Conservation (phyloP, 2,329 filamentous ascomycete genomes). For the Mycosphaerella sp. region DNA sequence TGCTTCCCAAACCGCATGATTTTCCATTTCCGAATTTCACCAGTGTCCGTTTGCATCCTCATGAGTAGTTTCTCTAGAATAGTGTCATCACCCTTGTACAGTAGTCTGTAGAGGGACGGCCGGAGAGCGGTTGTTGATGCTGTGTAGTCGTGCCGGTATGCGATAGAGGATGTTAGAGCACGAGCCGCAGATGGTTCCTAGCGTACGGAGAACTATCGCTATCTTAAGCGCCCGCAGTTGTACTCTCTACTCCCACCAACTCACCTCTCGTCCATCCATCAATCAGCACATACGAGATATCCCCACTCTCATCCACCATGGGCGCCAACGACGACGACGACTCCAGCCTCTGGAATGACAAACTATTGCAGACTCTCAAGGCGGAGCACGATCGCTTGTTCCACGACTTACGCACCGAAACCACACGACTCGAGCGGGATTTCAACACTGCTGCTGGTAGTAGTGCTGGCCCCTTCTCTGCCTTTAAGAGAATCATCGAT, state of each 20-base stretch:
- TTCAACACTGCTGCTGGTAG: neutral
- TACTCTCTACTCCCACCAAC: neutral
- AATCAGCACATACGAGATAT: neutral
- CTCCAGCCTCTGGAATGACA: constrained; percentile 8
- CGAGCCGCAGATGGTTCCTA: neutral
- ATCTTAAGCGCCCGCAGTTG: neutral
- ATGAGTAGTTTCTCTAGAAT: too few relatives aligned
- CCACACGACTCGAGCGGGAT: constrained; percentile 10
- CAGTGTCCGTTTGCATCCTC: too few relatives aligned
- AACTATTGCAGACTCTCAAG: constrained; percentile 10
- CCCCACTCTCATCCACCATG: constrained; percentile 7
- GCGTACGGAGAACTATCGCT: neutral
- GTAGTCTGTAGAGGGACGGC: too few relatives aligned
- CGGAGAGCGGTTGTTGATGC: too few relatives aligned
- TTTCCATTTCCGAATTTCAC: too few relatives aligned
- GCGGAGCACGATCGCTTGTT: constrained; percentile 15
- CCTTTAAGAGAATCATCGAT: constrained; percentile 56
- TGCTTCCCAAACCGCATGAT: too few relatives aligned
- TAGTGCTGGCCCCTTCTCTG: constrained; percentile 48
- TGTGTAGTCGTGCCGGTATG: too few relatives aligned
- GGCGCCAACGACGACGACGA: constrained; percentile 13
- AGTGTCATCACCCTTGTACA: too few relatives aligned
- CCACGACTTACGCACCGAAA: constrained; percentile 9
- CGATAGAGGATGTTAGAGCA: neutral
- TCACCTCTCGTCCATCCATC: neutral